phyloP scores from a whole-genome alignment of 2,329 filamentous ascomycete species.

The Thielaviopsis punctulata region DNA sequence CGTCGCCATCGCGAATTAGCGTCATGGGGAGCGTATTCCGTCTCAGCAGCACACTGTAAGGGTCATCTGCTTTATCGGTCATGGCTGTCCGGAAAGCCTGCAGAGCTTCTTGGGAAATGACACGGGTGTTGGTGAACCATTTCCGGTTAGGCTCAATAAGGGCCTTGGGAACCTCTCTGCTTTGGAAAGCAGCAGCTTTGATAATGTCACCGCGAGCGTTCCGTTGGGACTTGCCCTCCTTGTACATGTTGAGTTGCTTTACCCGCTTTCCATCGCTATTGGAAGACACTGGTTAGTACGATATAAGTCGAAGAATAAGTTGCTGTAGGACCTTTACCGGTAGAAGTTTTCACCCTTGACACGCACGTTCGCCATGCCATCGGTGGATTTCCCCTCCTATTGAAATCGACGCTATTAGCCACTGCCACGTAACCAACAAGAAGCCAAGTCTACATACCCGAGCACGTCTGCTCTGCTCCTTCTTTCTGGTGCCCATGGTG shows the following conservation, averaged over 20 bases:
- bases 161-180: constrained; percentile 61
- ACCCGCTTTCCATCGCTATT: constrained; percentile 60
- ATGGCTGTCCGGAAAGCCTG: constrained; percentile 80
- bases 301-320: background rate
- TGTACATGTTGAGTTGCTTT: constrained; percentile 77
- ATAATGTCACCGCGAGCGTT: constrained; percentile 74
- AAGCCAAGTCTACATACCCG: constrained; percentile 24
- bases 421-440: background rate
- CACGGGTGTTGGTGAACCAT: constrained; percentile 89
- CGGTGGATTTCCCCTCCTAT: constrained; percentile 57
- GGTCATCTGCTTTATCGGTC: constrained; percentile 74
- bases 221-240: constrained; percentile 66
- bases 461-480: constrained; percentile 66
- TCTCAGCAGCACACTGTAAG: constrained; percentile 88
- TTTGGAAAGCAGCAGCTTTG: constrained; percentile 71
- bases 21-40: constrained; percentile 95
- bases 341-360: constrained; percentile 98
- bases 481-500: constrained; percentile 77
- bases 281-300: constrained; percentile 8
- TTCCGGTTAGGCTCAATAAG: constrained; percentile 90
- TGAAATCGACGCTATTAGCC: background rate
- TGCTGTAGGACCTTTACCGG: constrained; percentile 34
- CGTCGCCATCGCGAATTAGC: constrained; percentile 61
- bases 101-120: constrained; percentile 77
- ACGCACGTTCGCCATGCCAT: constrained; percentile 84